Evolutionary conservation across 1,284 basidiomycete species (phyloP).

Genomic region (Fomitiporia mediterranea): DNA sequence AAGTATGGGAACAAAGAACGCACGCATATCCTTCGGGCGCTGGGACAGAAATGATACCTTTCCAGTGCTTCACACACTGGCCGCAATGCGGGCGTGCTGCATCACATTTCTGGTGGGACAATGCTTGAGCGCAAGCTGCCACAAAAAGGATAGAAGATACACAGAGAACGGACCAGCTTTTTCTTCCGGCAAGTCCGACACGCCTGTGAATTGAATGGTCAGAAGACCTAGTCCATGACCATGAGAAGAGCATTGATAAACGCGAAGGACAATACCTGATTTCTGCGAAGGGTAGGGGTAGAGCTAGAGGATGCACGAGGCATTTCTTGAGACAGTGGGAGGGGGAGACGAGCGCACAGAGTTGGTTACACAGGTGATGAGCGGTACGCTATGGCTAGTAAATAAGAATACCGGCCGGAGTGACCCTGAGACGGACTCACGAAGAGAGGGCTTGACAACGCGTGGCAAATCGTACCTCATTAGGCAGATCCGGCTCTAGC

Average conservation of each 20-base stretch:
- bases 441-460: neutral
- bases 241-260: constrained; percentile 5
- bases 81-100: constrained; percentile 76
- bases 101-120: constrained; percentile 83
- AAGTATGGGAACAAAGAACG: constrained; percentile 27
- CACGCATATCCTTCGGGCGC: constrained; percentile 75
- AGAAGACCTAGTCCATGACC: no score
- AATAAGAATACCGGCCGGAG: constrained; percentile 4
- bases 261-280: constrained; percentile 48
- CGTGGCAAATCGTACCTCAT: neutral
- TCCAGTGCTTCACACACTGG: constrained; percentile 80
- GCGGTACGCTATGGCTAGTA: constrained; percentile 4
- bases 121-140: constrained; percentile 16
- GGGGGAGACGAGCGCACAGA: neutral
- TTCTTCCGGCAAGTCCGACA: constrained; percentile 75
- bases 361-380: neutral
- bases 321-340: constrained; percentile 38
- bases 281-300: constrained; percentile 68
- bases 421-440: neutral
- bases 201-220: constrained; percentile 43
- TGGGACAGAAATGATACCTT: constrained; percentile 71
- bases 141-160: constrained; percentile 9
- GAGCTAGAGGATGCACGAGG: constrained; percentile 50
- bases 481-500: neutral
- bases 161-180: constrained; percentile 55